Percentiles rank a stretch among this genome's conserved stretches.
phyloP scores from a whole-genome alignment of 2,329 filamentous ascomycete species.

The Nakataea oryzae region DNA sequence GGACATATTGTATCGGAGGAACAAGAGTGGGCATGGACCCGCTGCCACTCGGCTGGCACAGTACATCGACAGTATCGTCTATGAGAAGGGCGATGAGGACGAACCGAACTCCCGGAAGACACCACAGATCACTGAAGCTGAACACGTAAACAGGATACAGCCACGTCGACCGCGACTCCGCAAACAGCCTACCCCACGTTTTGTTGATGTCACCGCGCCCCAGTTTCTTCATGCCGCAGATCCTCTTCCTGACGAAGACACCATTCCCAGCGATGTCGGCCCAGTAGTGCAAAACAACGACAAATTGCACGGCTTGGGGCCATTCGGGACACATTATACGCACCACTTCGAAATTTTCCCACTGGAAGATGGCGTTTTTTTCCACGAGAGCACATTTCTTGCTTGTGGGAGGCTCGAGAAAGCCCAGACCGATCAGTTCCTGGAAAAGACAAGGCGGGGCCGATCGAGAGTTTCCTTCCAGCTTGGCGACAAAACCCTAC shows the following conservation, averaged over 20 bases:
- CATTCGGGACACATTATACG: constrained; percentile 51
- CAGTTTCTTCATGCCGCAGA: constrained; percentile 44
- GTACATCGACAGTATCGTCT: constrained; percentile 11
- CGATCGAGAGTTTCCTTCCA: constrained; percentile 25
- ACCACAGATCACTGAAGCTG: background rate
- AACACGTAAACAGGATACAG: background rate
- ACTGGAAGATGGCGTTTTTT: constrained; percentile 42
- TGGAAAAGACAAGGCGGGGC: constrained; percentile 17
- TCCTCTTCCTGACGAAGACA: constrained; percentile 26
- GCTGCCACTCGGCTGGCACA: constrained; percentile 23
- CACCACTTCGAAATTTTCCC: constrained; percentile 54
- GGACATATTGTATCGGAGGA: constrained; percentile 41
- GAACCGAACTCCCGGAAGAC: background rate
- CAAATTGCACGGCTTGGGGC: constrained; percentile 44
- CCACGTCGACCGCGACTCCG: constrained; percentile 22
- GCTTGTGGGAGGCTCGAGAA: constrained; percentile 40
- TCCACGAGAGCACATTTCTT: constrained; percentile 48
- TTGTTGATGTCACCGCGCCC: constrained; percentile 38
- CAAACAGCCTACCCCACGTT: constrained; percentile 31
- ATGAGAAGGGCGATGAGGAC: background rate
- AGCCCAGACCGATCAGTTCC: constrained; percentile 20
- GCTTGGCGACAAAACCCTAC: constrained; percentile 36
- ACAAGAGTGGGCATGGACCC: constrained; percentile 13
- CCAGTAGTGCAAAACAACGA: constrained; percentile 11
- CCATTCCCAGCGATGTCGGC: constrained; percentile 10